These are phyloP conservation scores for Mycena pura DNA, from an alignment of 768 basidiomycete genomes.

Conservation along the genomic window DNA sequence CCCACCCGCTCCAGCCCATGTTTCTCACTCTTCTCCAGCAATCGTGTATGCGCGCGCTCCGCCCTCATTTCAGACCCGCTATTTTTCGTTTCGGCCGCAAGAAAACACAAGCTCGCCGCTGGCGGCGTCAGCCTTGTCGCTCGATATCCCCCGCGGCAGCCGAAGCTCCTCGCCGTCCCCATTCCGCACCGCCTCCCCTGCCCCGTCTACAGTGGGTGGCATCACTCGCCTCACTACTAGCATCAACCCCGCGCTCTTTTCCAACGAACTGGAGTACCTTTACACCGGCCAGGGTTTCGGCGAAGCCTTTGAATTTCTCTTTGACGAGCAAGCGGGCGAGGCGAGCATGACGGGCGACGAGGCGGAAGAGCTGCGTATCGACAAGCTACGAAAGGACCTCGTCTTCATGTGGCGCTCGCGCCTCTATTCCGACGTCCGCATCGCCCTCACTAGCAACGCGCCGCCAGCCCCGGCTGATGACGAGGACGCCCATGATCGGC, in stretches of 20 bases:
- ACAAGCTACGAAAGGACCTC: slow-evolving; percentile 90
- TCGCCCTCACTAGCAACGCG: slow-evolving; percentile 76
- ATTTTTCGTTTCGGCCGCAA: slow-evolving; percentile 79
- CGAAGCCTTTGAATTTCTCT: slow-evolving; percentile 87
- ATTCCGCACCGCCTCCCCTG: slow-evolving; percentile 52
- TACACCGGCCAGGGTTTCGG: slow-evolving; percentile 93
- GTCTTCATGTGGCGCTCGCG: slow-evolving; percentile 97
- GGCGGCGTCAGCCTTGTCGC: slow-evolving; percentile 67
- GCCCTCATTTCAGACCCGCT: slow-evolving; percentile 87
- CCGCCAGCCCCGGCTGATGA: slow-evolving; percentile 49
- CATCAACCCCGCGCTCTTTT: slow-evolving; percentile 82
- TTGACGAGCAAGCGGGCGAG: slow-evolving; percentile 65
- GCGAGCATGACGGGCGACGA: slow-evolving; percentile 41
- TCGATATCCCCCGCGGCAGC: slow-evolving; percentile 54
- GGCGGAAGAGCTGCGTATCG: slow-evolving; percentile 62
- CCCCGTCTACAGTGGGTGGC: slow-evolving; percentile 59
- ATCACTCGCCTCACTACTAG: slow-evolving; percentile 69
- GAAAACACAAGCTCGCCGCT: slow-evolving; percentile 59
- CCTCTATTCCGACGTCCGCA: slow-evolving; percentile 90
- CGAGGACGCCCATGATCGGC: slow-evolving; percentile 66
- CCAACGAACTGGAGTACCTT: slow-evolving; percentile 91
- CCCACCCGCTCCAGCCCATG: too few relatives aligned
- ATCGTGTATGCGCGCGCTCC: slow-evolving; percentile 95
- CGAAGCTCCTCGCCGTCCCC: slow-evolving; percentile 55
- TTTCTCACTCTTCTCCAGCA: slow-evolving; percentile 77